Evolutionary conservation across 768 basidiomycete genomes (phyloP).

Genomic region (Auriculariales sp.): DNA sequence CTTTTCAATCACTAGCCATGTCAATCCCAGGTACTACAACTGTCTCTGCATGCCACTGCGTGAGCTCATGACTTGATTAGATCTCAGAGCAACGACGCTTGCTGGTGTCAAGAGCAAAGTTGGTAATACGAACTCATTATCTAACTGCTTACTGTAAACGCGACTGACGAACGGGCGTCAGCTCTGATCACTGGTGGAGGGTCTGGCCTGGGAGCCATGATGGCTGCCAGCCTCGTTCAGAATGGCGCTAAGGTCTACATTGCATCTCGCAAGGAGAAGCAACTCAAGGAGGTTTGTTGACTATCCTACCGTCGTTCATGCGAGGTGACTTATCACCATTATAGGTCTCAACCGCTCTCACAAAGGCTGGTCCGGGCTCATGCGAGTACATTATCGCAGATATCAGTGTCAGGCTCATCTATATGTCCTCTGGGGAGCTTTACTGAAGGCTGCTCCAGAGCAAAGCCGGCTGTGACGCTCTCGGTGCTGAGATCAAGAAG

Average conservation of each 20-base stretch:
- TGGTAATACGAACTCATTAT: slow-evolving; percentile 29
- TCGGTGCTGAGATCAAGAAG: slow-evolving; percentile 52
- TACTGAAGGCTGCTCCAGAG: too few relatives aligned
- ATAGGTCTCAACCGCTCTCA: slow-evolving; percentile 44
- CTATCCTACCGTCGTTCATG: too few relatives aligned
- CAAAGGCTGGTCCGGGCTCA: slow-evolving; percentile 40
- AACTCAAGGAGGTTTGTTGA: slow-evolving; percentile 50
- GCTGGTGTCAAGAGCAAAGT: slow-evolving; percentile 60
- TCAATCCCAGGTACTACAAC: too few relatives aligned
- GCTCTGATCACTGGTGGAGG: slow-evolving; percentile 76
- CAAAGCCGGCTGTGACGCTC: slow-evolving; percentile 64
- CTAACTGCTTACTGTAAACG: not conserved
- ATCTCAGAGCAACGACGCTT: slow-evolving; percentile 37
- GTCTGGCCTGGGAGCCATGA: slow-evolving; percentile 74
- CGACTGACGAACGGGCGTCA: too few relatives aligned
- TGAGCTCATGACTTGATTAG: too few relatives aligned
- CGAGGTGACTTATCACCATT: too few relatives aligned
- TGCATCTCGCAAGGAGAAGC: slow-evolving; percentile 67
- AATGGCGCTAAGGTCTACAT: slow-evolving; percentile 87
- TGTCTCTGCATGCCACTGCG: too few relatives aligned
- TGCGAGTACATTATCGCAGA: slow-evolving; percentile 66
- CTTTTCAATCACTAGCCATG: too few relatives aligned
- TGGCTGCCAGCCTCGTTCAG: slow-evolving; percentile 66
- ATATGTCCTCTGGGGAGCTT: too few relatives aligned
- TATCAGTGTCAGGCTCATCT: slow-evolving; percentile 38